These are phyloP conservation scores for Xylaria castorea DNA, from an alignment of 495 filamentous ascomycete genomes.

Conservation along the genomic window DNA sequence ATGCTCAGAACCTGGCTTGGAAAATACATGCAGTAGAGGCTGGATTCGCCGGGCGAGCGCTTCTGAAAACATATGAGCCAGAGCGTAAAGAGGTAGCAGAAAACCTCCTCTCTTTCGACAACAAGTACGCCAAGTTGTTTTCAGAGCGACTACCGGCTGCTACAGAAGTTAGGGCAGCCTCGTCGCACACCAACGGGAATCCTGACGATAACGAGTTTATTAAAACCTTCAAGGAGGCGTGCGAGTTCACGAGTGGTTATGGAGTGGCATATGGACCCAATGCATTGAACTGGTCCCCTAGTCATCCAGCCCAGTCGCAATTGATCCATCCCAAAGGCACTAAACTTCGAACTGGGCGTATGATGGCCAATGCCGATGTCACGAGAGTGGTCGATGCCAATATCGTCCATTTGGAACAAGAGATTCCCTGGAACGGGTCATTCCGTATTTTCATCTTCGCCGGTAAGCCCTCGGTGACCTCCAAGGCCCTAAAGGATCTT, in stretches of 20 bases:
- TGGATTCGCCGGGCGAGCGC: constrained; percentile 60
- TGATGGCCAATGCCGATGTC: constrained; percentile 76
- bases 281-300: constrained; percentile 66
- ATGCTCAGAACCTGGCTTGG: constrained; percentile 84
- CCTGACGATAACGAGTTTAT: constrained; percentile 71
- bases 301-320: constrained; percentile 72
- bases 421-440: constrained; percentile 83
- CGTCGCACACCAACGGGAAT: constrained; percentile 35
- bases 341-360: constrained; percentile 70
- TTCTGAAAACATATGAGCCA: constrained; percentile 74
- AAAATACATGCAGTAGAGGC: constrained; percentile 76
- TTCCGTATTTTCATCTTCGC: constrained; percentile 87
- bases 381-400: constrained; percentile 86
- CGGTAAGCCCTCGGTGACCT: constrained; percentile 65
- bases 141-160: constrained; percentile 63
- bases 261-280: constrained; percentile 72
- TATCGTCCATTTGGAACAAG: constrained; percentile 85
- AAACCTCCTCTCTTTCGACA: constrained; percentile 75
- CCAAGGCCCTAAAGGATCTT: constrained; percentile 68
- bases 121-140: constrained; percentile 72
- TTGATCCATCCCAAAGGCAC: constrained; percentile 69
- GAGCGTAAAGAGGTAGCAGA: constrained; percentile 76
- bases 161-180: constrained; percentile 54
- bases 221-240: constrained; percentile 72
- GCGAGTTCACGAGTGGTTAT: constrained; percentile 73